phyloP scores from a whole-genome alignment of 2,329 filamentous ascomycete genomes.

The Raffaelea albimanens region DNA sequence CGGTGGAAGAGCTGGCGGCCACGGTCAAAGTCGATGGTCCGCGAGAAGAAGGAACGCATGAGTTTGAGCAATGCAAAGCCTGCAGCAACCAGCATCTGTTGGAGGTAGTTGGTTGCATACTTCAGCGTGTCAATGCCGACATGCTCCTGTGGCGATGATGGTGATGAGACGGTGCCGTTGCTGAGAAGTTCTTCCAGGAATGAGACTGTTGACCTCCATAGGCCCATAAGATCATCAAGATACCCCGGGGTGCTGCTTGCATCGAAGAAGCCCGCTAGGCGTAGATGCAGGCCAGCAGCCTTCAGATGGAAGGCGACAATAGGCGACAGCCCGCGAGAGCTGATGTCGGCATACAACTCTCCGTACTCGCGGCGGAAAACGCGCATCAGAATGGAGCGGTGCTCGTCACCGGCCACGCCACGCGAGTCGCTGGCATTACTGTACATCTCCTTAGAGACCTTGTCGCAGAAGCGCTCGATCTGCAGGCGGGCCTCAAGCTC shows the following conservation, averaged over 20 bases:
- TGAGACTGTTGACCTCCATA: constrained; percentile 62
- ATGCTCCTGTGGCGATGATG: constrained; percentile 33
- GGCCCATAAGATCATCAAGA: constrained; percentile 62
- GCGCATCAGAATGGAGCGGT: constrained; percentile 56
- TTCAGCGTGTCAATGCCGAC: constrained; percentile 47
- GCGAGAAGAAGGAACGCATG: constrained; percentile 66
- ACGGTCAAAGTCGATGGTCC: constrained; percentile 59
- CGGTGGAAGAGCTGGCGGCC: constrained; percentile 61
- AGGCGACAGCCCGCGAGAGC: constrained; percentile 48
- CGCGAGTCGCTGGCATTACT: constrained; percentile 66
- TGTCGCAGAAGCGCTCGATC: constrained; percentile 68
- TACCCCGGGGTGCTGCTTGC: constrained; percentile 63
- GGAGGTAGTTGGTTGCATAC: constrained; percentile 66
- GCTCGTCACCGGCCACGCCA: constrained; percentile 58
- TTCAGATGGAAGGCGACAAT: constrained; percentile 58
- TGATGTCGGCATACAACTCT: constrained; percentile 51
- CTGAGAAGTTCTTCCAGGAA: constrained; percentile 59
- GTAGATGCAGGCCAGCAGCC: constrained; percentile 65
- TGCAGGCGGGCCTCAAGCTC: constrained; percentile 60
- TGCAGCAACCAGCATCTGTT: constrained; percentile 78
- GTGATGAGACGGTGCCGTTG: constrained; percentile 33
- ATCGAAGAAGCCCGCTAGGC: constrained; percentile 73
- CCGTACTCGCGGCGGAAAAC: constrained; percentile 57
- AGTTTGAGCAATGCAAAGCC: constrained; percentile 71
- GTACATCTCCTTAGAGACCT: constrained; percentile 70